These are phyloP conservation scores for Suillus lakei DNA, from an alignment of 768 basidiomycete species.

Conservation along the genomic window DNA sequence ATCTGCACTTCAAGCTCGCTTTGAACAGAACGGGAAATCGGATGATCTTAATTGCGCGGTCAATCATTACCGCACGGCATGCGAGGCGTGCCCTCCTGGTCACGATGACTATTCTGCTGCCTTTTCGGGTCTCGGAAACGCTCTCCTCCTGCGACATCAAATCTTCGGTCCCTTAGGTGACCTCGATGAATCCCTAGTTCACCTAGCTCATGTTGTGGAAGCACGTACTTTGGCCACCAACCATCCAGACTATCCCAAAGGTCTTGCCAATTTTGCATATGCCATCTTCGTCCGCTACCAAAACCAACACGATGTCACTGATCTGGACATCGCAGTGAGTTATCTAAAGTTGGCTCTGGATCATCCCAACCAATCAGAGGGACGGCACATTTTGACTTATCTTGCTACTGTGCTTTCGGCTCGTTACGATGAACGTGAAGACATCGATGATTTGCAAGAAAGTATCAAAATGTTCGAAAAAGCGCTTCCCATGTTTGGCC, in stretches of 20 bases:
- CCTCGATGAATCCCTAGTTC: constrained; percentile 30
- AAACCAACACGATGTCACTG: constrained; percentile 7
- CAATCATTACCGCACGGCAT: constrained; percentile 17
- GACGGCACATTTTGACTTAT: neutral
- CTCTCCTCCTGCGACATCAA: constrained; percentile 18
- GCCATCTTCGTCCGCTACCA: constrained; percentile 25
- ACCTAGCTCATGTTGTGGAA: constrained; percentile 24
- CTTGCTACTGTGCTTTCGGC: constrained; percentile 20
- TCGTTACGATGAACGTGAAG: constrained; percentile 10
- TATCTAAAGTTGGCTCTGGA: constrained; percentile 12
- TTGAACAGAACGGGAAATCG: constrained; percentile 1
- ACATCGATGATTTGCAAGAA: constrained; percentile 19
- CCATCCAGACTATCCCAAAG: constrained; percentile 9
- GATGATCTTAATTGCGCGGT: constrained; percentile 32
- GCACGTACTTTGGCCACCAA: constrained; percentile 10
- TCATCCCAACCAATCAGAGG: constrained; percentile 14
- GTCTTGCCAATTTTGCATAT: constrained; percentile 14
- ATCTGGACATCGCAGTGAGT: constrained; percentile 25
- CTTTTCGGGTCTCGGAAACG: constrained; percentile 22
- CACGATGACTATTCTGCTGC: constrained; percentile 12
- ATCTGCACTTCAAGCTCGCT: constrained; percentile 24
- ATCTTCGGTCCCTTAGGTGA: constrained; percentile 10
- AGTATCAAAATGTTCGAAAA: constrained; percentile 18
- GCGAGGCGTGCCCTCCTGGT: constrained; percentile 13
- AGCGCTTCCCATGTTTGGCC: constrained; percentile 16